Evolutionary conservation across 345 rosid species (phyloP).

Genomic region (Boechera divaricarpa): DNA sequence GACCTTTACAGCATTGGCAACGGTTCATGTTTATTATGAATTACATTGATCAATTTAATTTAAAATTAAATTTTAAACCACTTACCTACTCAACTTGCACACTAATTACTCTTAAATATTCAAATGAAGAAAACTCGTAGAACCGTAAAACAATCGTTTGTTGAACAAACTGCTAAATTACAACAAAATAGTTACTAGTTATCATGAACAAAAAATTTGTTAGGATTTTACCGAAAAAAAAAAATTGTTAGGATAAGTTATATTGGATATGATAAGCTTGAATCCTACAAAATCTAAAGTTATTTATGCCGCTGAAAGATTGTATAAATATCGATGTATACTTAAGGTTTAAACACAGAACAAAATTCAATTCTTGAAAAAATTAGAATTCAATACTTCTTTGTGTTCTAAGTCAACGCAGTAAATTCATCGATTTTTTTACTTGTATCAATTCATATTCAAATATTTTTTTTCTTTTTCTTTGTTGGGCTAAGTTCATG

Average conservation of each 20-base stretch:
- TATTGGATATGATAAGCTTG: too few species aligned
- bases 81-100: not conserved
- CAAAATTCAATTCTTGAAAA: too few species aligned
- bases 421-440: not conserved
- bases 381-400: not conserved
- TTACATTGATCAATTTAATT: not conserved
- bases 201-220: not conserved
- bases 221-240: too few species aligned
- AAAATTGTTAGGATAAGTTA: too few species aligned
- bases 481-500: slow-evolving; percentile 19
- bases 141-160: not conserved
- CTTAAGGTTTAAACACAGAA: too few species aligned
- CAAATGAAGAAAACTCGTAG: not conserved
- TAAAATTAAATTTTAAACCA: not conserved
- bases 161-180: not conserved
- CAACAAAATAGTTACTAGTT: not conserved
- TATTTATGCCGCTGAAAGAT: too few species aligned
- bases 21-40: not conserved
- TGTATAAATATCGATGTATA: too few species aligned
- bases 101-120: not conserved
- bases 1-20: not conserved
- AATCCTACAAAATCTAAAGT: too few species aligned
- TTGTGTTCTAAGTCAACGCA: slow-evolving; percentile 20
- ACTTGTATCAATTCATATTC: not conserved
- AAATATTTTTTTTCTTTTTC: not conserved